A percentile compares a stretch with the other conserved stretches of the same genome.
Evolutionary conservation across 1,284 basidiomycete genomes (phyloP).

Genomic region (Cutaneotrichosporon mucoides): DNA sequence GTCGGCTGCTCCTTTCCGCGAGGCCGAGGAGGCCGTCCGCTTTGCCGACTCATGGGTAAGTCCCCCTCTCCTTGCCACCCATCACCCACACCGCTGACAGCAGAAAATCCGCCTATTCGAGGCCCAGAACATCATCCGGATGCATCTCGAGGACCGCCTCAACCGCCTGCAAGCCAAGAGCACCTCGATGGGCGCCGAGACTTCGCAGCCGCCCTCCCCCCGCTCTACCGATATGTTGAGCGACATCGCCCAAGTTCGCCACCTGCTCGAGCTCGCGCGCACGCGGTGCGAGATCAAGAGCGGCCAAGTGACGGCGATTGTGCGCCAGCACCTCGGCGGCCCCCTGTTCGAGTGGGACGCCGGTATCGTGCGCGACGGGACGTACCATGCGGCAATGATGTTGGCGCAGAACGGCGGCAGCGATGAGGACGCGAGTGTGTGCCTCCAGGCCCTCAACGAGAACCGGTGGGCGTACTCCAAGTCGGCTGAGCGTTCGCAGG

Average conservation of each 20-base stretch:
- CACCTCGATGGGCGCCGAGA: not conserved
- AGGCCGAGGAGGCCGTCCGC: conserved; percentile 61
- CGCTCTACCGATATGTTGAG: not conserved
- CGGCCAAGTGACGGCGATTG: conserved; percentile 56
- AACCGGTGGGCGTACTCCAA: conserved; percentile 76
- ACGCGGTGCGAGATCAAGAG: conserved; percentile 52
- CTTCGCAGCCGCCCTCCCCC: conserved; percentile 1
- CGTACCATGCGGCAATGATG: conserved; percentile 69
- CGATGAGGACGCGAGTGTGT: conserved; percentile 66
- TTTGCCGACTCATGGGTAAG: conserved; percentile 75
- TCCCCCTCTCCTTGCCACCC: conserved; percentile 44
- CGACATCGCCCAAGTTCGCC: conserved; percentile 31
- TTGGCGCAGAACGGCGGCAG: conserved; percentile 58
- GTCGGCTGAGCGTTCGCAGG: conserved; percentile 58
- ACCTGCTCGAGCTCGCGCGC: conserved; percentile 57
- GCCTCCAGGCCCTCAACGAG: conserved; percentile 65
- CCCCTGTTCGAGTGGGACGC: conserved; percentile 75
- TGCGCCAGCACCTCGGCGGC: conserved; percentile 49
- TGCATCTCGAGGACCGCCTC: conserved; percentile 41
- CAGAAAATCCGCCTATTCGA: conserved; percentile 46
- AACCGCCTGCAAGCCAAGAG: conserved; percentile 6
- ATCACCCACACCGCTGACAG: too few relatives aligned
- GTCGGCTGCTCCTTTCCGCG: conserved; percentile 47
- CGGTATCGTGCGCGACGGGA: conserved; percentile 61
- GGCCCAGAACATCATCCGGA: conserved; percentile 45